Base-by-base conservation (phyloP, 306 rosid species). In the Hippophae gyantsensis region DNA sequence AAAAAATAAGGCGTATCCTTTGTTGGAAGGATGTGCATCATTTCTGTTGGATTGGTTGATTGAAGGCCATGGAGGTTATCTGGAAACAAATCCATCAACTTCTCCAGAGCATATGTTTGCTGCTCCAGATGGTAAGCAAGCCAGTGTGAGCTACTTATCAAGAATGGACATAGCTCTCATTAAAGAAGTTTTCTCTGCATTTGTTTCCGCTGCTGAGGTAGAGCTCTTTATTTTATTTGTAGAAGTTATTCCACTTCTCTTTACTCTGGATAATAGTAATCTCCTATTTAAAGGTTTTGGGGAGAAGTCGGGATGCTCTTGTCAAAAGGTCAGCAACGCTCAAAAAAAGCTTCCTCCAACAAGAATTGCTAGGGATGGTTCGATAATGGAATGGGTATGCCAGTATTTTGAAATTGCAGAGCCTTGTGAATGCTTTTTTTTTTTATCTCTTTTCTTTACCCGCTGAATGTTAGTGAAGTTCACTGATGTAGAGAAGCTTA, bases 21-120 rank as follows among this genome's bases (percentile, higher is more conserved):
- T 89, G 81, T 70, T 89, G 93, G 97, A 86, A 86, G 87, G 86
- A 69, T 86, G 97, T 65, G 61, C 79, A 42, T 70, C 58, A 48
- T 89, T 84, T 89, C 80, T 89, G 84, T 71, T 89, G 83, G 93
- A 86, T 84, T 89, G 97, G 97, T 79, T 89, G 76, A 82, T 89
- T 62, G 72, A 89, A 68, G 93, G 89, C 76, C 81, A 25, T 42
- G 81, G 76, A 42, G 95, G 82, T 69, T 79, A 72, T 60, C 74
- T 89, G 61, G 93, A 89, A 82, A 89, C 97, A 56, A 89, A 89
- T 74, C 97, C 97, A 18, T 86, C 97, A 64, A 89, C 97, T 66
- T 89, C 97, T 58, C 97, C 97, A 1, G 97, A 89, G 74, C 97
- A 89, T 79, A 79, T 81, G 92, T 89, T 89, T 70, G 65, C 54